Base-by-base conservation (phyloP, 805 yeast genomes). In the Phaffomyces opuntiae region DNA sequence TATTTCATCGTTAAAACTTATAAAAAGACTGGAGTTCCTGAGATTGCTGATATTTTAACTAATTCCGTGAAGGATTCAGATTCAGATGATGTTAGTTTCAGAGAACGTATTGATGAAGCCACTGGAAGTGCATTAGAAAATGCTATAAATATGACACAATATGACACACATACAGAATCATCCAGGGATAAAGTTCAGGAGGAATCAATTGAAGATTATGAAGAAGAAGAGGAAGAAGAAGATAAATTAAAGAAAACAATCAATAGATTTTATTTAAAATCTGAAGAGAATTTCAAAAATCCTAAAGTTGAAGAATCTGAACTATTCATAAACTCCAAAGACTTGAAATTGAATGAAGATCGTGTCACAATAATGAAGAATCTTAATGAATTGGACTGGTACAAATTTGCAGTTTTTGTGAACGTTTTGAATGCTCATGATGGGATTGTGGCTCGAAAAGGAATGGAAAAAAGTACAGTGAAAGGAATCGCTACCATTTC, bases 371-470 rank as follows among this genome's bases (percentile, higher is more conserved):
- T 83, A 35, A 60, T 77, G 32, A 59, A 69, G 2, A 75, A 77
- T 50, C 67, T 90, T 58, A 85, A 87, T 61, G 54, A 62, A 19
- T 60, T 91, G 24, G 70, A 74, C 3, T 90, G 96, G 96, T 68
- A 77, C 41, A 87, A 90, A 59, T 74, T 86, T 38, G 85, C 93
- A 0, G 81, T 83, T 2, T 79, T 77, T 53, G 70, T 90, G 40
- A 81, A 80, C 50, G 74, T 83, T 16, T 69, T 83, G 57, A 88
- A 89, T 61, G 81, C 97, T 0, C 98, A 90, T 59, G 96, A 85
- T 48, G 86, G 85, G 5, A 86, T 91, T 44, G 85, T 88, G 16
- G 87, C 91, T 16, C 72, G 98, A 51, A 71, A 81, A 46, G 89
- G 89, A 0, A 65, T 78, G 2, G 60, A 64, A 32, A 68, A 68